phyloP scores from a whole-genome alignment of 257 asterid genomes.

The Agastache rugosa region DNA sequence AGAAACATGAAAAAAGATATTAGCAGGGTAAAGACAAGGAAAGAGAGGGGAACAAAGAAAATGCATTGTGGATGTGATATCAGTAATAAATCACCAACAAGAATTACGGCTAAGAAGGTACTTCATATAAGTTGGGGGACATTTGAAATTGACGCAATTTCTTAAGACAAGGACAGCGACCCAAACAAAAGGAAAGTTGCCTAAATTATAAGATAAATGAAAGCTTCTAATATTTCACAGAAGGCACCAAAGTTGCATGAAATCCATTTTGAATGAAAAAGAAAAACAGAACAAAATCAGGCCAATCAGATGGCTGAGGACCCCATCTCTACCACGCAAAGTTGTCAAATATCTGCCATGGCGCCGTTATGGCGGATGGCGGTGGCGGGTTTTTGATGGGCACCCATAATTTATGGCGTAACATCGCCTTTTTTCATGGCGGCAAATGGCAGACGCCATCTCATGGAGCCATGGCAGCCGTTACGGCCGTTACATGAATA shows the following conservation, averaged over 20 bases:
- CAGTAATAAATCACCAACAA: not conserved
- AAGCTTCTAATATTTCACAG: constrained; percentile 16
- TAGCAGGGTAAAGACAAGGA: constrained; percentile 36
- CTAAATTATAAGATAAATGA: not conserved
- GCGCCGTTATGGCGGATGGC: too few relatives aligned
- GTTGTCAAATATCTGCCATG: too few relatives aligned
- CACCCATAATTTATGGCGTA: too few relatives aligned
- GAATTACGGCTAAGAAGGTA: constrained; percentile 3
- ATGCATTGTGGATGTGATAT: not conserved
- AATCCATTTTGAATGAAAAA: constrained; percentile 11
- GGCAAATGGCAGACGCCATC: too few relatives aligned
- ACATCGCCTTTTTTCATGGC: too few relatives aligned
- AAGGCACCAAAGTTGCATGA: constrained; percentile 17
- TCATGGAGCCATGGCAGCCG: too few relatives aligned
- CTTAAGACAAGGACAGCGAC: constrained; percentile 1
- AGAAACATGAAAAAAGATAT: constrained; percentile 34
- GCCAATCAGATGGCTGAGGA: not conserved
- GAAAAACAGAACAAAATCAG: not conserved
- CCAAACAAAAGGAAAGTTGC: constrained; percentile 9
- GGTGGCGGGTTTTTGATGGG: too few relatives aligned
- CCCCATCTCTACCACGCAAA: too few relatives aligned
- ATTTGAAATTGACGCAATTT: not conserved
- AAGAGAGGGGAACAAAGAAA: constrained; percentile 9
- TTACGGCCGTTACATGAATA: too few relatives aligned
- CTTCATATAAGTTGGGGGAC: constrained; percentile 21